Base-by-base conservation (phyloP, 1,284 basidiomycete species). In the Paramarasmius palmivorus region DNA sequence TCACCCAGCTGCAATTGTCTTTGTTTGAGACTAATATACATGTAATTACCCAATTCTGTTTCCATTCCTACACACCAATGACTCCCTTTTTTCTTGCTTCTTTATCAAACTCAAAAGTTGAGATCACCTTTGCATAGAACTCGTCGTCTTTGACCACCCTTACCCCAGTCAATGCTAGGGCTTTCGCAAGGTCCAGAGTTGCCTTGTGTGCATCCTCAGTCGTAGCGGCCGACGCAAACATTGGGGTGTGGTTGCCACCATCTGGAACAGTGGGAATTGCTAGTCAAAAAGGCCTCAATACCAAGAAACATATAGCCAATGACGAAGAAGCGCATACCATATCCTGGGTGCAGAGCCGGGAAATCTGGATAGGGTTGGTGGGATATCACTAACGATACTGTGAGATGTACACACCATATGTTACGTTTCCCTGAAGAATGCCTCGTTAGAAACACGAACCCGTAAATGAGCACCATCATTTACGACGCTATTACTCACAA, bases 211-310 rank as follows among this genome's bases (percentile, higher is more conserved):
- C 82, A 54, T 72, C 73, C 12, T 70, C 63, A 0, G 81, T 83
- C 0, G 73, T 67, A 1, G 86, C 84, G 0, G 84, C 71, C 34
- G 74, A 64, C 12, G 79, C 68, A 65, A 89, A 90, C 15, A 71
- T 77, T 4, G 70, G 68, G 0, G 86, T 88, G 59, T 88, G 86
- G 64, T 88, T 88, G 8, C 81, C 81, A 19, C 85, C 86, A 65
- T 79, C 73, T 0, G 70, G 65, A 23, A 76, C 66, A 6, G 79
- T 83, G 2, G 82, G 83, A 25, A 86, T 83, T 6, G 81, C 75
- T 81, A 47, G 6, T 50, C 23, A 17, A 32, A 15, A 15, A 8
- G 17, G 15, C 29, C 4, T 3, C n/a, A 26, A 4, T 23, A 45
- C 19, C 36, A 52, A 23, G 26, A 20, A 32, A 46, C n/a, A n/a